Evolutionary conservation across 2,329 filamentous ascomycete species (phyloP), one percentile per base, ranked within the genome.

Genomic region (Magnaporthiopsis poae): DNA sequence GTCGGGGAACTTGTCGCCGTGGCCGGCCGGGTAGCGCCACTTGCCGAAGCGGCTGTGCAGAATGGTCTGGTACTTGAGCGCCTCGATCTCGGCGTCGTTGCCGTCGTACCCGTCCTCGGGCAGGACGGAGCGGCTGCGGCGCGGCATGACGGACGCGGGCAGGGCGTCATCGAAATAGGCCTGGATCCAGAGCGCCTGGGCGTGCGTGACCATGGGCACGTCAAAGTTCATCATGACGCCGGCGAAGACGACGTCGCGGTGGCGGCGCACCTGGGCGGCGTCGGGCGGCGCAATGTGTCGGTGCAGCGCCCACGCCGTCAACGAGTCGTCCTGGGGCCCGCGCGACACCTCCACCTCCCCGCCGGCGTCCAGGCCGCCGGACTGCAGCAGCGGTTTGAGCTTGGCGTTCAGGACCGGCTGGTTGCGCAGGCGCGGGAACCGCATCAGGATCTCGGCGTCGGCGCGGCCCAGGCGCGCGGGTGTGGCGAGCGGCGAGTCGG

Each of bases 21-120:
- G 87, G 0, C 89, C 89, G 3, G 79, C 82, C 0, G 88, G 86
- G 71, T 90, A 90, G 33, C 90, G 81, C 83, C 88, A 88, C 69
- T 82, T 86, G 5, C 88, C 88, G 73, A 89, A 94, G 56, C 89
- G 85, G 27, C 83, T 86, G 72, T 89, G 81, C 62, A 92, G 77
- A 31, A 87, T 82, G 0, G 88, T 85, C 70, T 89, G 82, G 69
- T 81, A 80, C 65, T 75, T 77, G 25, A 84, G 69, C 62, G 73
- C 68, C 3, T 77, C 75, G 13, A 87, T 71, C 11, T 80, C 78
- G 18, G 77, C 75, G 12, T 18, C 56, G 1, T 62, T 21, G 7
- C 29, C 25, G 31, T 18, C 64, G n/a, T n/a, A n/a, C 31, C 18
- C 56, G 11, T 18, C 64, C 29, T 18, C 56, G 21, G 66, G 64